phyloP scores from a whole-genome alignment of 176 grass and related monocot genomes.

The Cenchrus americanus region DNA sequence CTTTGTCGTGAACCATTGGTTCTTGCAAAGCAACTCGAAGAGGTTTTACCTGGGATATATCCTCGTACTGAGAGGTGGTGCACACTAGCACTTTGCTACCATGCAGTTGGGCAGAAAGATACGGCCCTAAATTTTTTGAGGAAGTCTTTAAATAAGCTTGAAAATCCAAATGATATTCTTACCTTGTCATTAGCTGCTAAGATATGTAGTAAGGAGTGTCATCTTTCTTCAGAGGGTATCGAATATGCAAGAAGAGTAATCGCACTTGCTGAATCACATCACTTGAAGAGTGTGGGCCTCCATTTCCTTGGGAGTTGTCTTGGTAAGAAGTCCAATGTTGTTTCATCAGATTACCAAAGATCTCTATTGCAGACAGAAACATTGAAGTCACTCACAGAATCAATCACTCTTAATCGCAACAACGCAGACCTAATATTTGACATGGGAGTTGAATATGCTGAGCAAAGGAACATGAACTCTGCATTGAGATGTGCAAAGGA shows the following conservation, averaged over 20 bases:
- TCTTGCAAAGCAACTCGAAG: conserved; percentile 68
- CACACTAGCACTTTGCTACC: conserved; percentile 83
- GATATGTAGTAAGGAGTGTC: conserved; percentile 67
- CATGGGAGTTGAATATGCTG: conserved; percentile 75
- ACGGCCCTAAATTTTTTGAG: conserved; percentile 74
- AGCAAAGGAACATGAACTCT: conserved; percentile 73
- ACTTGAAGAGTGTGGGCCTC: conserved; percentile 68
- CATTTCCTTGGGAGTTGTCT: conserved; percentile 74
- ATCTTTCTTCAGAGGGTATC: conserved; percentile 68
- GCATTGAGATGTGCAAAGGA: conserved; percentile 78
- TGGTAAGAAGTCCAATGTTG: conserved; percentile 66
- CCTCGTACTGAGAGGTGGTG: conserved; percentile 75
- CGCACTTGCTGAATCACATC: conserved; percentile 39
- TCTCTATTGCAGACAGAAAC: conserved; percentile 78
- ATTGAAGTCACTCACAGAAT: conserved; percentile 69
- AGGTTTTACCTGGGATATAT: conserved; percentile 83
- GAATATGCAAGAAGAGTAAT: conserved; percentile 72
- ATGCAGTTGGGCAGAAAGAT: conserved; percentile 56
- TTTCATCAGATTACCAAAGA: conserved; percentile 85
- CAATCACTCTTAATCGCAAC: conserved; percentile 52
- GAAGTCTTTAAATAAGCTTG: conserved; percentile 78
- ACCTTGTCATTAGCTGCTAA: conserved; percentile 72
- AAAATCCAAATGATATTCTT: conserved; percentile 76
- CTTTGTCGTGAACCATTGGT: conserved; percentile 65
- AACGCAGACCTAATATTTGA: conserved; percentile 75